Percentiles rank a stretch among this genome's conserved stretches.
Conservation (phyloP, 345 rosid genomes). For the Acer yangbiense region DNA sequence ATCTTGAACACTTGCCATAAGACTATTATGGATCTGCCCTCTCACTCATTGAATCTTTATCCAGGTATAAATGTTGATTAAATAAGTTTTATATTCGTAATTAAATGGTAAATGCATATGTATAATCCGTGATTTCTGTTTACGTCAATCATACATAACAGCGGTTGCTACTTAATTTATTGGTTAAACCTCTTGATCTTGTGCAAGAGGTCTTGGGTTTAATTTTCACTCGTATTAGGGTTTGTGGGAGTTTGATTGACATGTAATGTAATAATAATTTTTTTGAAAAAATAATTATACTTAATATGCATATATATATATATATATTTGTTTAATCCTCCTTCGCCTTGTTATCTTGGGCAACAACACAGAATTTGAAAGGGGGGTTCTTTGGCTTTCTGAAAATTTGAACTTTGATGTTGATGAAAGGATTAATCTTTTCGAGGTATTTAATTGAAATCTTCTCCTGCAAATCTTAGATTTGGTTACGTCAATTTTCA, state of each 20-base stretch:
- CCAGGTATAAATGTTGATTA: slow-evolving; percentile 52
- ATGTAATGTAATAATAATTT: too few relatives aligned
- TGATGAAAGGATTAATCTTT: slow-evolving; percentile 89
- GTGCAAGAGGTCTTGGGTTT: not conserved
- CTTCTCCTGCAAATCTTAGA: not conserved
- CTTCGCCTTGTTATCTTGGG: slow-evolving; percentile 38
- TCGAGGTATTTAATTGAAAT: slow-evolving; percentile 58
- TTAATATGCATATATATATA: too few relatives aligned
- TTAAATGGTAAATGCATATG: not conserved
- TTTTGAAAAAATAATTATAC: too few relatives aligned
- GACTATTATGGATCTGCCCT: slow-evolving; percentile 90
- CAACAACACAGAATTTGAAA: slow-evolving; percentile 80
- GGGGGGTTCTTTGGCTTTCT: slow-evolving; percentile 86
- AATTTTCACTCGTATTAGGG: not conserved
- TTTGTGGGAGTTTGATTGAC: not conserved
- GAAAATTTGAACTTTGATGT: slow-evolving; percentile 75
- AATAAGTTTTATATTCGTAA: not conserved
- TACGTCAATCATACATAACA: not conserved
- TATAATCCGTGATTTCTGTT: not conserved
- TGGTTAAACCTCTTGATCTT: not conserved
- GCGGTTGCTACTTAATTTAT: not conserved
- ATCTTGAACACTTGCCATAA: slow-evolving; percentile 89
- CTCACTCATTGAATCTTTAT: slow-evolving; percentile 82
- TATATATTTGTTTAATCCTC: slow-evolving; percentile 1
- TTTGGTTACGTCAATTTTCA: not conserved